Conservation (phyloP, 345 rosid genomes). For the Diplotaxis tenuifolia region DNA sequence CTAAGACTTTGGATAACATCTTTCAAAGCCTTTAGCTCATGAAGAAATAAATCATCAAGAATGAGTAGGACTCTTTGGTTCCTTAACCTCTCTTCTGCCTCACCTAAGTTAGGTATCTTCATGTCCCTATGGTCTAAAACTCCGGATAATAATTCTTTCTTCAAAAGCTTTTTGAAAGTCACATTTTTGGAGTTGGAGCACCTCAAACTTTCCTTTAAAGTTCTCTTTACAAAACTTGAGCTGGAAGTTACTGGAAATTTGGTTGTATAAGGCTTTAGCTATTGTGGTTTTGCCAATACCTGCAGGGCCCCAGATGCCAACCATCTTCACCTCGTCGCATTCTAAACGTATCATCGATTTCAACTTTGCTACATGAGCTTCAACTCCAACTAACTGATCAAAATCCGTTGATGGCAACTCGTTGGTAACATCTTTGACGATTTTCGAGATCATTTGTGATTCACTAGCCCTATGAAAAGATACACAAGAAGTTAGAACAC, state of each 20-base stretch:
- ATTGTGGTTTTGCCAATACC: constrained; percentile 26
- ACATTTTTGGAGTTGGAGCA: not conserved
- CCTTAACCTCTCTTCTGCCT: not conserved
- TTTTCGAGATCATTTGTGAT: constrained; percentile 4
- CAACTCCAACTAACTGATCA: constrained; percentile 7
- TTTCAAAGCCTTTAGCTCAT: not conserved
- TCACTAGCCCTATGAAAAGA: not conserved
- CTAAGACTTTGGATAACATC: not conserved
- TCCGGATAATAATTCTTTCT: not conserved
- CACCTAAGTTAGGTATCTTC: not conserved
- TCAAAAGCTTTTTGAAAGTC: not conserved
- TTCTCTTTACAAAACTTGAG: constrained; percentile 1
- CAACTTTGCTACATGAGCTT: constrained; percentile 10
- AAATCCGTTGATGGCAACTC: constrained; percentile 17
- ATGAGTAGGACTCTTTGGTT: constrained; percentile 22
- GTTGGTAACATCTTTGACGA: constrained; percentile 7
- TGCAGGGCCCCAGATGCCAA: constrained; percentile 10
- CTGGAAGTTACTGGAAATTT: constrained; percentile 2
- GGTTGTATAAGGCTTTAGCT: constrained; percentile 5
- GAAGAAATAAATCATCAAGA: not conserved
- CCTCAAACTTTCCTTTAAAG: not conserved
- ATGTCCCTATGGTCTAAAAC: constrained; percentile 1
- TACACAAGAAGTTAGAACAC: not conserved
- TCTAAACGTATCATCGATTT: not conserved
- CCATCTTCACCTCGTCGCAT: constrained; percentile 4